These are phyloP conservation scores for Alopecurus myosuroides DNA, from an alignment of 176 grass and related monocot genomes.

Conservation along the genomic window DNA sequence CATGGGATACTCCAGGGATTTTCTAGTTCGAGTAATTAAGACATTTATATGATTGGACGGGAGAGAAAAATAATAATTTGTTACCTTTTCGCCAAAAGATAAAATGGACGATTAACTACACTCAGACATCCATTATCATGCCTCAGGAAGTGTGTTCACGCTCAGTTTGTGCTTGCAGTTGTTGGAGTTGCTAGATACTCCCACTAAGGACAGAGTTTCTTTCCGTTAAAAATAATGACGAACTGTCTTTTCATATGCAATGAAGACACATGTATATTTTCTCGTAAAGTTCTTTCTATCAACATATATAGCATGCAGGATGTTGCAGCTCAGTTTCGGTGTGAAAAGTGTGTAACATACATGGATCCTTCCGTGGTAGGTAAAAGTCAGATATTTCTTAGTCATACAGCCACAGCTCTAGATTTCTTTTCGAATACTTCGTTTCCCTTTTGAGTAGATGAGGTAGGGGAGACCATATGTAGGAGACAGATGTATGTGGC, in stretches of 20 bases:
- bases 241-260: not conserved
- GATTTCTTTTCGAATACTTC: not conserved
- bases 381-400: not conserved
- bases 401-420: not conserved
- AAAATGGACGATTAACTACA: not conserved
- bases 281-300: too few relatives aligned
- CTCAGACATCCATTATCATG: not conserved
- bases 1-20: not conserved
- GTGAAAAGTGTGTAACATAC: constrained; percentile 2
- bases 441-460: constrained; percentile 13
- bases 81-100: not conserved
- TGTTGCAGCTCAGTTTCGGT: not conserved
- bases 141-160: not conserved
- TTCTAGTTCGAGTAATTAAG: not conserved
- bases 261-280: not conserved
- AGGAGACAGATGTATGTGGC: not conserved
- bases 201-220: not conserved
- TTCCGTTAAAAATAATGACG: not conserved
- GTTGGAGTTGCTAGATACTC: not conserved
- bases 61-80: not conserved
- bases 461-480: constrained; percentile 13
- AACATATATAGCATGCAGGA: not conserved
- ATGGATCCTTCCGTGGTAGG: not conserved
- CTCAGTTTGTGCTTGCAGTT: not conserved
- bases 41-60: not conserved